These are phyloP conservation scores for Microsporum audouinii DNA, from an alignment of 2,329 filamentous ascomycete species.

Conservation along the genomic window DNA sequence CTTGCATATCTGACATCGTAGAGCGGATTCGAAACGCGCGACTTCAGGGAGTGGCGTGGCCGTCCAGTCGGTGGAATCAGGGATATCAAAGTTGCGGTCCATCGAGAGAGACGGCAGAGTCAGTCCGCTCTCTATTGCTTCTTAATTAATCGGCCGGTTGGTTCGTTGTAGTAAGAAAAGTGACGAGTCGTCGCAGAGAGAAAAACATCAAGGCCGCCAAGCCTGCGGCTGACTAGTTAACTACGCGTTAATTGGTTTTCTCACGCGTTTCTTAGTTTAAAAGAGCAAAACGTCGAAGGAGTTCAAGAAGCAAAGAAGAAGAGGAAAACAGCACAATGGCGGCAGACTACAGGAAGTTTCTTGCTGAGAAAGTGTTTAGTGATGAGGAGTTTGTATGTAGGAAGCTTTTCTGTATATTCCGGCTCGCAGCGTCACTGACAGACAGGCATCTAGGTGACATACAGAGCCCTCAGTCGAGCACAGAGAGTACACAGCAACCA, in stretches of 20 bases:
- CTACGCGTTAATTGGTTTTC: conserved; percentile 29
- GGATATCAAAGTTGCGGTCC: conserved; percentile 29
- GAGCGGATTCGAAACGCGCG: conserved; percentile 58
- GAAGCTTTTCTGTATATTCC: background rate
- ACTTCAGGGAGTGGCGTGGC: conserved; percentile 35
- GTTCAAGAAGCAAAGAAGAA: background rate
- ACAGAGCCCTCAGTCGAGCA: conserved; percentile 70
- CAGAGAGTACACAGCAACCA: conserved; percentile 73
- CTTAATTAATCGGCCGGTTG: background rate
- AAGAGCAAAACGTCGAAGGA: background rate
- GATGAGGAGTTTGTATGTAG: conserved; percentile 58
- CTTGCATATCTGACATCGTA: conserved; percentile 96
- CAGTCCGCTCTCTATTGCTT: background rate
- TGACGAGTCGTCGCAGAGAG: background rate
- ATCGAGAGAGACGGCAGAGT: conserved; percentile 15
- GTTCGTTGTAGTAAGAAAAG: background rate
- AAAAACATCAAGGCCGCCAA: conserved; percentile 21
- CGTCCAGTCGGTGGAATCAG: conserved; percentile 38
- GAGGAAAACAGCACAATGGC: conserved; percentile 23
- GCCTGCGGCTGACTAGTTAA: conserved; percentile 27
- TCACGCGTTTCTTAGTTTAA: conserved; percentile 21
- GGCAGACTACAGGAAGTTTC: conserved; percentile 54
- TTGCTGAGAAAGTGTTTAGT: conserved; percentile 64
- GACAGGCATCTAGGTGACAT: conserved; percentile 56
- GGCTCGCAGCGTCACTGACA: conserved; percentile 10